Percentiles rank a stretch among this genome's conserved stretches.
Evolutionary conservation across 345 rosid genomes (phyloP).

Genomic region (Adansonia digitata): DNA sequence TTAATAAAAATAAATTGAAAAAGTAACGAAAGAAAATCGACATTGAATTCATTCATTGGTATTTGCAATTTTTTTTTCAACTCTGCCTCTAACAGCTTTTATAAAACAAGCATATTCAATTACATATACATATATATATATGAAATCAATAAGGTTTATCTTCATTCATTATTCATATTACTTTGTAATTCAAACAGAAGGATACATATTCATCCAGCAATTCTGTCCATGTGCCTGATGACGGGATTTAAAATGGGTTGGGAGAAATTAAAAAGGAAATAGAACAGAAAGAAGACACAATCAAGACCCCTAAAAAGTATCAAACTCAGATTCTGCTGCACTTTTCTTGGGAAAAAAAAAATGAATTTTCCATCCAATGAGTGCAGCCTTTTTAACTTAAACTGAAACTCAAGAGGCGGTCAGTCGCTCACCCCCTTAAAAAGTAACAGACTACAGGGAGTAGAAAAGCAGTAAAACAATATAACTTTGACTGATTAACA

Average conservation of each 20-base stretch:
- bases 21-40: no score
- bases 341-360: not conserved
- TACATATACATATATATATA: not conserved
- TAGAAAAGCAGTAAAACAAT: conserved; percentile 1
- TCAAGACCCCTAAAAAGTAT: not conserved
- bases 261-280: not conserved
- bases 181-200: not conserved
- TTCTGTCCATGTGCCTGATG: conserved; percentile 4
- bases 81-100: no score
- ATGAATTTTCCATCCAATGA: conserved; percentile 9
- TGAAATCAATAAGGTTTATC: no score
- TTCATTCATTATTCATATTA: not conserved
- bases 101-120: no score
- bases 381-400: conserved; percentile 21
- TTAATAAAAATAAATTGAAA: no score
- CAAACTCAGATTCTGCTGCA: not conserved
- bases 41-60: no score
- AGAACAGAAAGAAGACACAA: no score
- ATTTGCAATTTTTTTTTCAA: no score
- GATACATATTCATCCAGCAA: not conserved
- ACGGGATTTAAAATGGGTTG: not conserved
- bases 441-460: not conserved
- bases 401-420: not conserved
- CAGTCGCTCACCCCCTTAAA: no score
- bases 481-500: conserved; percentile 1